Base-by-base conservation (phyloP, 1,284 basidiomycete species). In the Malassezia furfur region DNA sequence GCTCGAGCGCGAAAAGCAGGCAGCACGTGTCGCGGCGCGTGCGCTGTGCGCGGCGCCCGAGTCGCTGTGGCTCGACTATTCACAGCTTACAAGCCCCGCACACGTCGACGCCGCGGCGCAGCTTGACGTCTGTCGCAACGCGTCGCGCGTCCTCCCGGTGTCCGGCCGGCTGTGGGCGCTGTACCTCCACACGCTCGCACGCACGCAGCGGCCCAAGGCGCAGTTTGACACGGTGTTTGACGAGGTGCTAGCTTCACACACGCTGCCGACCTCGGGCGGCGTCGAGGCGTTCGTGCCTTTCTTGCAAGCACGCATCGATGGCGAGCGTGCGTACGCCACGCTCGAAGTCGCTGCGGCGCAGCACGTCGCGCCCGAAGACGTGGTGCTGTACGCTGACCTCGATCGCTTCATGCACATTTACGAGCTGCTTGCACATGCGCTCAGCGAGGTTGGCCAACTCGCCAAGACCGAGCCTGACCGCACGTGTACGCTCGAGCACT, bases 321-420 rank as follows among this genome's bases (percentile, higher is more conserved):
- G 64, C 53, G 69, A 70, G 55, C 60, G 71, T 30, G 61, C 67
- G 28, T 52, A 59, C 10, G 63, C 62, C 0, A 54, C 61, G 9
- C 52, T 57, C 15, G 61, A 62, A 5, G 41, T 66, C 8, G 54
- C 60, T 6, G 21, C 52, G 8, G 52, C 59, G 37, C 37, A 54
- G 10, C 49, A 51, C 11, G 51, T 57, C 8, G 35, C 57, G 5
- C 50, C 52, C 1, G 38, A 53, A 14, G 49, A 69, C 12, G 57
- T 55, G 10, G 57, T 62, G 17, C 51, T 62, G 14, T 63, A 65
- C 21, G 31, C 50, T 0, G 61, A 70, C 44, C 48, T 68, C 38
- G 66, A 70, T 7, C 62, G 59, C 30, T 74, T 72, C 52, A 64
- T 64, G 52, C 60, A 63, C 35, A 50, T 74, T 21, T 73, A 64